Conservation (phyloP, 352 stramenopile genomes). For the Hyaloperonospora arabidopsidis region DNA sequence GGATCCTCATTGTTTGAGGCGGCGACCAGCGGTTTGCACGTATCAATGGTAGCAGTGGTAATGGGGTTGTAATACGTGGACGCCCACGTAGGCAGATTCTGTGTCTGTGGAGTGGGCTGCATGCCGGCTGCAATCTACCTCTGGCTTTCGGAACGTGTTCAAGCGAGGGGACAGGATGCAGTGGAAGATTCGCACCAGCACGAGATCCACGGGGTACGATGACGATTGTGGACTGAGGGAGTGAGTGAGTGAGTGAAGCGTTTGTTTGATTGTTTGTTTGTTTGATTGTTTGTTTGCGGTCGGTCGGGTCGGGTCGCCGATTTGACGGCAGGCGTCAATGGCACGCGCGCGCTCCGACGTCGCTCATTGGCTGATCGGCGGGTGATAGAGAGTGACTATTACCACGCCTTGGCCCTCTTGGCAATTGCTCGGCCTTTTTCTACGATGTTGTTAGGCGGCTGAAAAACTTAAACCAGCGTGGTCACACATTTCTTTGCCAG, state of each 20-base stretch:
- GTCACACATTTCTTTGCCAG: no score
- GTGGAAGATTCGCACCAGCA: background rate
- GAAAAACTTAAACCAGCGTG: no score
- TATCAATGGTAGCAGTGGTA: no score
- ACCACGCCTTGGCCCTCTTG: background rate
- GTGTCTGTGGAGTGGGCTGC: slow-evolving; percentile 22
- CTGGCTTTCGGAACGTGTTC: background rate
- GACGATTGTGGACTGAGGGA: slow-evolving; percentile 36
- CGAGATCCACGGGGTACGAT: slow-evolving; percentile 6
- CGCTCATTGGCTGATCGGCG: background rate
- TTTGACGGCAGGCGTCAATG: slow-evolving; percentile 14
- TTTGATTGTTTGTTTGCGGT: no score
- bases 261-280: no score
- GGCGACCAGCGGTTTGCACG: background rate
- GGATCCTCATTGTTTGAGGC: slow-evolving; percentile 28
- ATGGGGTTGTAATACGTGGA: background rate
- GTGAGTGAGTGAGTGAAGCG: slow-evolving; percentile 1
- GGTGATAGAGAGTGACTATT: no score
- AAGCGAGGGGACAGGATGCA: background rate
- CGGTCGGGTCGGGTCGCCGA: slow-evolving; percentile 5
- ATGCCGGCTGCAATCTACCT: slow-evolving; percentile 12
- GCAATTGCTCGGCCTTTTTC: slow-evolving; percentile 5
- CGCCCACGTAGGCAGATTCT: slow-evolving; percentile 33
- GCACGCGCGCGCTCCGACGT: background rate
- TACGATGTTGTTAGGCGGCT: no score